These are phyloP conservation scores for Mortierella antarctica DNA, from an alignment of 192 early-diverging fungal species.

Conservation along the genomic window DNA sequence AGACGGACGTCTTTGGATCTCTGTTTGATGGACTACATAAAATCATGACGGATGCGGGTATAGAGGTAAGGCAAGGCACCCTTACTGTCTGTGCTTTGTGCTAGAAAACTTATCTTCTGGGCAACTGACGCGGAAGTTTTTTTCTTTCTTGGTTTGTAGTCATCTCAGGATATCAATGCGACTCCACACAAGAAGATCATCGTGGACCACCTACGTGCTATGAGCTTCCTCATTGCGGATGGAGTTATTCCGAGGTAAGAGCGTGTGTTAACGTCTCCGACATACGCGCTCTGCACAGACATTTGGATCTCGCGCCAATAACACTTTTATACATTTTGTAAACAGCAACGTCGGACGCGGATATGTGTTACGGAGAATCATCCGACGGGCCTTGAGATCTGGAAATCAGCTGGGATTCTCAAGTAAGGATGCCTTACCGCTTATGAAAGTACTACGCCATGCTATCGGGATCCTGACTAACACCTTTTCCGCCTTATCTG, in stretches of 20 bases:
- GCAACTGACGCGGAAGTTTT: background rate
- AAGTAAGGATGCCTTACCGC: slow-evolving; percentile 31
- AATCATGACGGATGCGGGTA: slow-evolving; percentile 45
- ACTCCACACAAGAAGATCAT: slow-evolving; percentile 65
- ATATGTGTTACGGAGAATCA: slow-evolving; percentile 69
- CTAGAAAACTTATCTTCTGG: background rate
- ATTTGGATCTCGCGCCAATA: background rate
- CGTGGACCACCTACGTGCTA: slow-evolving; percentile 66
- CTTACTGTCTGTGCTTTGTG: background rate
- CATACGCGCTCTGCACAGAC: background rate
- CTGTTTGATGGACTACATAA: slow-evolving; percentile 57
- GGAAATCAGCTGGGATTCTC: slow-evolving; percentile 65
- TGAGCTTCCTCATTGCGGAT: slow-evolving; percentile 67
- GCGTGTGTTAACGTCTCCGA: background rate
- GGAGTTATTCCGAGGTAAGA: slow-evolving; percentile 66
- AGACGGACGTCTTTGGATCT: slow-evolving; percentile 63
- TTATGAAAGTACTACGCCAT: background rate
- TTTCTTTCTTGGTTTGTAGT: slow-evolving; percentile 1
- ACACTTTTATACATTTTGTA: background rate
- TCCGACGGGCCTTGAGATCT: slow-evolving; percentile 65
- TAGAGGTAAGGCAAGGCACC: slow-evolving; percentile 11
- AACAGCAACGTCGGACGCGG: slow-evolving; percentile 62
- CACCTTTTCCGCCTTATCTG: background rate
- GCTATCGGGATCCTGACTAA: background rate
- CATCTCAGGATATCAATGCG: slow-evolving; percentile 44